Conservation (phyloP, 2,329 filamentous ascomycete genomes). For the Ophiostoma perfectum region DNA sequence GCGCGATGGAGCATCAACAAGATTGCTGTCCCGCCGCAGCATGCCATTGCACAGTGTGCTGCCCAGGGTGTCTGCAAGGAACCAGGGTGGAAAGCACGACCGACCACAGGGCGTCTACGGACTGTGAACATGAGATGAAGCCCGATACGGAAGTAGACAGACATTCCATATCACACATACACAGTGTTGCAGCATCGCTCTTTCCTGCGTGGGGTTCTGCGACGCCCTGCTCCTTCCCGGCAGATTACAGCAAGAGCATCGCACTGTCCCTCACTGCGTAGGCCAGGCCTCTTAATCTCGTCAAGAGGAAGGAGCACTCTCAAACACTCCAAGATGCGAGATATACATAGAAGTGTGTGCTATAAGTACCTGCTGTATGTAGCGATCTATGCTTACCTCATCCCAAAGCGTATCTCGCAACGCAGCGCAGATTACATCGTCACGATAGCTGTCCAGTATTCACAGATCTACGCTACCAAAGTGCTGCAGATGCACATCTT, state of each 20-base stretch:
- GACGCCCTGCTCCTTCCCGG: neutral
- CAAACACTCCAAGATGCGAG: conserved; percentile 1
- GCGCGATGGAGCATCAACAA: conserved; percentile 20
- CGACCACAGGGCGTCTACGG: neutral
- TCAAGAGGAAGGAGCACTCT: neutral
- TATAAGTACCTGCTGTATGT: too few species aligned
- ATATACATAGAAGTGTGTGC: too few species aligned
- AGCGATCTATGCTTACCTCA: too few species aligned
- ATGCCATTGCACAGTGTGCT: conserved; percentile 17
- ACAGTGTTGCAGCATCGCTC: neutral
- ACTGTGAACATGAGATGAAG: neutral
- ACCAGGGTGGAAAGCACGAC: conserved; percentile 17
- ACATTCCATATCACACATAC: too few species aligned
- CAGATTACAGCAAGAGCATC: neutral
- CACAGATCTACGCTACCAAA: too few species aligned
- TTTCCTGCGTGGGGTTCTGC: neutral
- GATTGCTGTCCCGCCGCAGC: conserved; percentile 22
- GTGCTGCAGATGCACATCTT: too few species aligned
- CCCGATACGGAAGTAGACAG: neutral
- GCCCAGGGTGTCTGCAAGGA: conserved; percentile 15
- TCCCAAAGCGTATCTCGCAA: too few species aligned
- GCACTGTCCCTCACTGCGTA: neutral
- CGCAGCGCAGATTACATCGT: too few species aligned
- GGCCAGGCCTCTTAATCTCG: neutral
- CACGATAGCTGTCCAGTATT: too few species aligned